phyloP scores from a whole-genome alignment of 2,329 filamentous ascomycete genomes.

The Colletotrichum orchidophilum region DNA sequence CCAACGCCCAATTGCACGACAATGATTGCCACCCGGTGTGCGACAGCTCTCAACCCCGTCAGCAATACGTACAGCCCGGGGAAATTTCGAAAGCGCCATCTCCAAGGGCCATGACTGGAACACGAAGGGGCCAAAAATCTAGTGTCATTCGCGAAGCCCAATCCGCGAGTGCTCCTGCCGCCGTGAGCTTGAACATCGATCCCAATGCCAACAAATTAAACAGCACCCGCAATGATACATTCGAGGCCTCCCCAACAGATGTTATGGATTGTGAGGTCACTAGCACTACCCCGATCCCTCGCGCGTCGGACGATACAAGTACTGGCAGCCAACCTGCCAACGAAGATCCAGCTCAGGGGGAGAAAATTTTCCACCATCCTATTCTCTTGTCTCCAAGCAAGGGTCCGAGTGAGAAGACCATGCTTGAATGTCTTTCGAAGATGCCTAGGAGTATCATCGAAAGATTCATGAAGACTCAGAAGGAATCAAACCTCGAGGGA shows the following conservation, averaged over 20 bases:
- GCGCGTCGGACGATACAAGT: background rate
- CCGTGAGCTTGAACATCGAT: background rate
- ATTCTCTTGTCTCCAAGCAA: background rate
- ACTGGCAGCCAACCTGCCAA: background rate
- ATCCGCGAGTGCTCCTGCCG: background rate
- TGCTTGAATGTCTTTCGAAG: slow-evolving; percentile 37
- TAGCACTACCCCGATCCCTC: background rate
- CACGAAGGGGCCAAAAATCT: background rate
- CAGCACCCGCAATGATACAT: background rate
- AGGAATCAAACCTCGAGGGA: slow-evolving; percentile 30
- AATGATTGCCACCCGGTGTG: background rate
- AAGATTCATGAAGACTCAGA: slow-evolving; percentile 39
- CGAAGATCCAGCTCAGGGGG: background rate
- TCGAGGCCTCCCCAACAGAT: background rate
- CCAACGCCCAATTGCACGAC: background rate
- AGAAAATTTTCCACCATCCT: background rate
- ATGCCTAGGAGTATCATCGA: slow-evolving; percentile 46
- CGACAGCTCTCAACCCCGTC: background rate
- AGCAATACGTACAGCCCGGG: slow-evolving; percentile 8
- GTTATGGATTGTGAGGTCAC: background rate
- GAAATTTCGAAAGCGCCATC: slow-evolving; percentile 17
- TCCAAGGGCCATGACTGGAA: background rate
- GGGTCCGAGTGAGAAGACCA: background rate
- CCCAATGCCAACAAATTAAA: background rate
- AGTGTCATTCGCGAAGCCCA: background rate